phyloP scores from a whole-genome alignment of 768 basidiomycete species.

The Kwoniella bestiolae region DNA sequence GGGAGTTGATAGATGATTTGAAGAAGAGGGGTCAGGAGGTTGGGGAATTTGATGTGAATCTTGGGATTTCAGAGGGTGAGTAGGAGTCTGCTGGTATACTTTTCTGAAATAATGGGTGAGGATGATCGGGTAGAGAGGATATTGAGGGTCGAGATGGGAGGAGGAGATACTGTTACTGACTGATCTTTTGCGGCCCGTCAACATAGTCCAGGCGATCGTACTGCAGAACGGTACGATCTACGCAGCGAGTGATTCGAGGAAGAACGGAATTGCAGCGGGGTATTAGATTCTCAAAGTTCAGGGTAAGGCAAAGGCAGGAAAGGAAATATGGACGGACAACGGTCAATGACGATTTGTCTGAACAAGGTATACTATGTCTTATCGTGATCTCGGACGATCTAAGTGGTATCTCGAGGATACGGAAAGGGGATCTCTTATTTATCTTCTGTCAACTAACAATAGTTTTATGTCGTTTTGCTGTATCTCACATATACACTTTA shows the following conservation, averaged over 20 bases:
- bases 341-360: too few relatives aligned
- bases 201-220: conserved; percentile 69
- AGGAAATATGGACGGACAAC: too few relatives aligned
- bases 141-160: not conserved
- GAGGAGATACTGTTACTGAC: not conserved
- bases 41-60: conserved; percentile 69
- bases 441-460: too few relatives aligned
- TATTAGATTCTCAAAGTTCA: too few relatives aligned
- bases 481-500: too few relatives aligned
- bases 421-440: too few relatives aligned
- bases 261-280: conserved; percentile 88
- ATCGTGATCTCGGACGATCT: too few relatives aligned
- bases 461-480: too few relatives aligned
- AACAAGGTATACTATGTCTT: too few relatives aligned
- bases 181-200: not conserved
- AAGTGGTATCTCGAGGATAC: too few relatives aligned
- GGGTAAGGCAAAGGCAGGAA: too few relatives aligned
- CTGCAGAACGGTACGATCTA: conserved; percentile 66
- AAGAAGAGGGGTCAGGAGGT: conserved; percentile 71
- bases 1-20: conserved; percentile 65
- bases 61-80: conserved; percentile 58
- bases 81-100: not conserved
- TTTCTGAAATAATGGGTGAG: not conserved
- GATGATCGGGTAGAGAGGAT: too few relatives aligned
- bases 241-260: conserved; percentile 87